Evolutionary conservation across 345 rosid species (phyloP).

Genomic region (Heritiera fomes): DNA sequence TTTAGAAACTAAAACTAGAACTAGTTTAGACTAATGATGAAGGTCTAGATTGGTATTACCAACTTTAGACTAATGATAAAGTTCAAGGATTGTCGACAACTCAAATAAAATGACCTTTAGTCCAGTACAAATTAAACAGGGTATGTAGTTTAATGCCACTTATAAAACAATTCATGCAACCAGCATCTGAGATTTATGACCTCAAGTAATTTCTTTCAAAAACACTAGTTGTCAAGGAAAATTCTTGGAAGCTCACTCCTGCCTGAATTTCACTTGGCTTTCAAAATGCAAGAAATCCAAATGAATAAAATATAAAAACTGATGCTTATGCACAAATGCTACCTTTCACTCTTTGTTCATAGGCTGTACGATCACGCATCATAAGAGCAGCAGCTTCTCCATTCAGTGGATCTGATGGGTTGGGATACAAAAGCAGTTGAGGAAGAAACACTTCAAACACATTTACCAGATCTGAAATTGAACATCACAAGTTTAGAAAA

Average conservation of each 20-base stretch:
- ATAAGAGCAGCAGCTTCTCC: conserved; percentile 96
- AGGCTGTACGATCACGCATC: conserved; percentile 88
- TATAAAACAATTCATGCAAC: not conserved
- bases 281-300: not conserved
- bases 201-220: not conserved
- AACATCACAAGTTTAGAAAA: not conserved
- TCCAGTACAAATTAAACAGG: not conserved
- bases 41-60: not conserved
- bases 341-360: conserved; percentile 93
- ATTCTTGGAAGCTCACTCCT: not conserved
- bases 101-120: not conserved
- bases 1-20: not conserved
- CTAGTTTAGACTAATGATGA: not conserved
- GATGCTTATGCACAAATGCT: not conserved
- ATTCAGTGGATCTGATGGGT: conserved; percentile 93
- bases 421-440: conserved; percentile 97
- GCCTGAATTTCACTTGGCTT: conserved; percentile 6
- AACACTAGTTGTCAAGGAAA: not conserved
- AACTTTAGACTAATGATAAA: not conserved
- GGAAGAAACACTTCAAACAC: conserved; percentile 98
- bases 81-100: not conserved
- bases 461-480: conserved; percentile 82
- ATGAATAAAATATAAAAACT: not conserved
- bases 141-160: not conserved
- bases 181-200: not conserved